Conservation (phyloP, 140 eudicot genomes). For the Bidens hawaiensis region DNA sequence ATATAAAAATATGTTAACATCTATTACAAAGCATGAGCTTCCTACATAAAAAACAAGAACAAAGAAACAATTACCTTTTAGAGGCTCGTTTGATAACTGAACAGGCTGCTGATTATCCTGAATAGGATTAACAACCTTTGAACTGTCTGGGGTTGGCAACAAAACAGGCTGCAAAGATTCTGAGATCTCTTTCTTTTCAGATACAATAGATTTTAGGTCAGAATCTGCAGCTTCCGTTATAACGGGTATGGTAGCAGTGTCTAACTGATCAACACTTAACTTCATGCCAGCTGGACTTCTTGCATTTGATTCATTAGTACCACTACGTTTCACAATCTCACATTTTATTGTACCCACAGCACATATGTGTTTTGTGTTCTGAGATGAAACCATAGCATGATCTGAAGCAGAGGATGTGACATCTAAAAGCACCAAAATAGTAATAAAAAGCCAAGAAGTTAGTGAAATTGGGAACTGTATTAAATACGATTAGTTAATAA, state of each 20-base stretch:
- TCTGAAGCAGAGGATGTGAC: conserved; percentile 37
- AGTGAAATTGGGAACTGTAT: background rate
- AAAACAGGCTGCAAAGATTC: conserved; percentile 18
- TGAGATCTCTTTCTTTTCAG: conserved; percentile 14
- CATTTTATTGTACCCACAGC: conserved; percentile 44
- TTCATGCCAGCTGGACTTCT: conserved; percentile 17
- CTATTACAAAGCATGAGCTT: background rate
- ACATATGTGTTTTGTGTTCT: conserved; percentile 27
- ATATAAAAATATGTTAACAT: background rate
- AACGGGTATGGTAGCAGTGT: conserved; percentile 10
- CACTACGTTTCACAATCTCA: conserved; percentile 32
- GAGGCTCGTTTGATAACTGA: conserved; percentile 19
- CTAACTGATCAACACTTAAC: conserved; percentile 26
- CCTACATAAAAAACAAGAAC: background rate
- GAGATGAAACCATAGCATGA: conserved; percentile 37
- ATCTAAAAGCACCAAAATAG: conserved; percentile 20
- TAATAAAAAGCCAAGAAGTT: background rate
- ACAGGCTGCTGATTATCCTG: conserved; percentile 24
- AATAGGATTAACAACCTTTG: conserved; percentile 10
- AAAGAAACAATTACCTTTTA: conserved; percentile 41
- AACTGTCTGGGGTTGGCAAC: conserved; percentile 13
- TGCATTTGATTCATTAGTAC: conserved; percentile 19
- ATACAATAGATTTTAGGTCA: conserved; percentile 9
- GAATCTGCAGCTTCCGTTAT: conserved; percentile 11
- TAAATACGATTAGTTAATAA: background rate